Evolutionary conservation across 441 rosid species (phyloP), one percentile per base, ranked within the genome.

Genomic region (Geranium incanum): DNA sequence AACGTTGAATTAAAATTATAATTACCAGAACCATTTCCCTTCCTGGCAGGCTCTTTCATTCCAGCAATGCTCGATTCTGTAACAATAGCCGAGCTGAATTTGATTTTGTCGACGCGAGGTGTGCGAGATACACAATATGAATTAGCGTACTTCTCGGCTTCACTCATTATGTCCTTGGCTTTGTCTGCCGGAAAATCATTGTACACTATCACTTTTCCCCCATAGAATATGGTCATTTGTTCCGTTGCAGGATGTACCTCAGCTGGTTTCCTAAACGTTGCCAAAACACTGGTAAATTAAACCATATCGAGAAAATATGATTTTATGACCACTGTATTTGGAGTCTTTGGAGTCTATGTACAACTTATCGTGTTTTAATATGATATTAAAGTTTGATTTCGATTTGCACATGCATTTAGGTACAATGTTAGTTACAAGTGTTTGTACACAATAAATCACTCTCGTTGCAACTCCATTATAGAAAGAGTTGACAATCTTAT

Each of bases 141-240:
- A 3, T 5, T 55, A 55, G 8, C 62, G 15, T n/a, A 1, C 62
- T 55, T 55, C 8, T 16, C 21, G 21, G 70, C 70, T 50, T 41
- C 11, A 11, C 33, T 16, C n/a, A 73, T 62, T 19, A 68, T 36
- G 52, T 16, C 76, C 59, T 18, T 68, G 7, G 66, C 71, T 52
- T 67, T 73, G 48, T 73, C 68, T 0, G 41, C 68, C 3, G 76
- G 76, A 45, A 73, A 68, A 68, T 68, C 72, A 7, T 73, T 12
- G 3, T 68, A 73, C 38, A 73, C 68, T 1, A 41, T 33, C 43
- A 73, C 50, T 13, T 69, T 60, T 62, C 76, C 76, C 0, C 68
- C 76, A 0, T 68, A 73, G 33, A 73, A 73, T 37, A 73, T 73
- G 4, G 76, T 73, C 43, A 73, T 15, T 7, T 57, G 76, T 18